Conservation (phyloP, 352 stramenopile species). For the Discostella stelligera region DNA sequence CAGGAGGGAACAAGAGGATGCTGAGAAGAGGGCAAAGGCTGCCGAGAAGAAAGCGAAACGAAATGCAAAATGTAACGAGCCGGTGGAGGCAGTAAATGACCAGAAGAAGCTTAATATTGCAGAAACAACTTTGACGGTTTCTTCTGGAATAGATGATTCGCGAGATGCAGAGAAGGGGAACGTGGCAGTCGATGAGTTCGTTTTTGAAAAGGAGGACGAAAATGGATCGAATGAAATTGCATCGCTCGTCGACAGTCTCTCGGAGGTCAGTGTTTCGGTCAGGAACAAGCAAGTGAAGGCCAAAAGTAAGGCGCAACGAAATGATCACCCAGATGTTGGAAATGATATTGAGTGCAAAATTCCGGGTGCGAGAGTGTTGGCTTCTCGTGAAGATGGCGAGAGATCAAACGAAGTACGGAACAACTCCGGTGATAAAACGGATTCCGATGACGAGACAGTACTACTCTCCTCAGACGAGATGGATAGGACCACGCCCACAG, state of each 20-base stretch:
- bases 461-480: not conserved
- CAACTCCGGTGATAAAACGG: not conserved
- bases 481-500: not conserved
- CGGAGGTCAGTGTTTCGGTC: constrained; percentile 36
- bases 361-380: not conserved
- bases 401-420: not conserved
- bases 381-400: too few species aligned
- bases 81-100: not conserved
- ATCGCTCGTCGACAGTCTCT: constrained; percentile 67
- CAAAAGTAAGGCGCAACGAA: not conserved
- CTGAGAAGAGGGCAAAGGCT: constrained; percentile 32
- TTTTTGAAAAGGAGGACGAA: not conserved
- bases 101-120: not conserved
- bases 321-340: not conserved
- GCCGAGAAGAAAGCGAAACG: constrained; percentile 30
- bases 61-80: constrained; percentile 5
- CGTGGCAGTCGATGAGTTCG: not conserved
- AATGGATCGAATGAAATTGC: constrained; percentile 50
- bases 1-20: constrained; percentile 49
- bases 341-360: not conserved
- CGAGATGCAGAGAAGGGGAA: not conserved
- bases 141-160: not conserved
- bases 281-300: constrained; percentile 49
- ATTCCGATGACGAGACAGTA: constrained; percentile 3
- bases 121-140: not conserved